Conservation (phyloP, 1,139 yeast genomes). For the Scheffersomyces illinoinensis region DNA sequence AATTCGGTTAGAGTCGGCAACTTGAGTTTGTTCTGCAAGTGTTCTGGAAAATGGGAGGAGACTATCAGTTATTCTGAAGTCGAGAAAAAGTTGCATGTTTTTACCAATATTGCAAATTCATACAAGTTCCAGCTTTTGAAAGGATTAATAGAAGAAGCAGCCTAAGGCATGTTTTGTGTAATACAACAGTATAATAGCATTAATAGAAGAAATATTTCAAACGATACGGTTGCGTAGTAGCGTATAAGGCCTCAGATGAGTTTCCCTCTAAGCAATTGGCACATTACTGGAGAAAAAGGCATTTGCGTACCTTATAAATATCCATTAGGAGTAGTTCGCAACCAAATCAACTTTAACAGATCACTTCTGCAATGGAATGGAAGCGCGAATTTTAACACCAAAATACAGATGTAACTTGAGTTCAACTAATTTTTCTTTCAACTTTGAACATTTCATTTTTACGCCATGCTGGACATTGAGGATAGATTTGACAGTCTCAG, state of each 20-base stretch:
- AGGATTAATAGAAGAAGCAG: conserved; percentile 41
- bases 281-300: neutral
- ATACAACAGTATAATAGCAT: neutral
- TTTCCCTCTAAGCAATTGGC: neutral
- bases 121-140: conserved; percentile 63
- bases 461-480: neutral
- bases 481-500: neutral
- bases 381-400: neutral
- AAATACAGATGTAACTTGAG: neutral
- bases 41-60: conserved; percentile 85
- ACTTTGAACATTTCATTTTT: neutral
- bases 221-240: no score
- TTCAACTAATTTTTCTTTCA: neutral
- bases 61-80: conserved; percentile 52
- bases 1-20: conserved; percentile 64
- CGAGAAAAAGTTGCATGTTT: conserved; percentile 46
- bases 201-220: neutral
- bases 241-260: no score
- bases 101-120: conserved; percentile 57
- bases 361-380: neutral
- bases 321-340: neutral
- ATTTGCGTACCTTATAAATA: neutral
- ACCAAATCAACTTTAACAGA: neutral
- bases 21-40: conserved; percentile 74
- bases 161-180: conserved; percentile 2